Base-by-base conservation (phyloP, 495 filamentous ascomycete species). In the Neurospora discreta region DNA sequence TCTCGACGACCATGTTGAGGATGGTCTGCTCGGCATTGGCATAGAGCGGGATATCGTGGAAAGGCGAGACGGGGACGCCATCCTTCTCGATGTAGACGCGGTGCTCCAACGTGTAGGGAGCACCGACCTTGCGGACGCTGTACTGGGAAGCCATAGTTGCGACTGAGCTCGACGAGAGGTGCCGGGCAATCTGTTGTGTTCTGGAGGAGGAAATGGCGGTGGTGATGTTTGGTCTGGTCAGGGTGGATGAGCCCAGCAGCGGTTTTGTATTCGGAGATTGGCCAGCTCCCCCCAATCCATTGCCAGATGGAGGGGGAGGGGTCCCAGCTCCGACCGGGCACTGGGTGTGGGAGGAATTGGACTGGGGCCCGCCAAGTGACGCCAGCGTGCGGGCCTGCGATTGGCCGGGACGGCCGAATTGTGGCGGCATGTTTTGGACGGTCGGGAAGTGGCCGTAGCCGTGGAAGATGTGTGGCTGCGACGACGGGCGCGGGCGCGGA, bases 1-100 rank as follows among this genome's bases (percentile, higher is more conserved):
- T 97, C 89, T 98, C 96, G 73, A 98, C 96, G 69, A 99, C 84
- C 96, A 99, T 99, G 89, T 99, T 99, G 78, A 98, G 87, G 78
- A 99, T 82, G 76, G 90, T 96, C 87, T 97, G 87, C 85, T 96
- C 90, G 80, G 90, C 84, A 80, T 99, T 97, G 88, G 96, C 95
- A 77, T 92, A 98, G 78, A 99, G 91, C 46, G 96, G 96, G 72
- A 99, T 92, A 77, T 99, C 96, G 88, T 99, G 96, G 89, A 98
- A 99, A 74, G 94, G 91, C 70, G 94, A 98, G 80, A 98, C 79
- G 70, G 92, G 92, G 39, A 92, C 84, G 84, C 96, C 95, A 93
- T 98, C 93, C 85, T 94, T 93, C 89, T 98, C 95, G 78, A 98
- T 88, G 89, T 90, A 99, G 83, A 98, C 90, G 80, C 95, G 93